Percentiles rank a stretch among this genome's conserved stretches.
Evolutionary conservation across 768 basidiomycete genomes (phyloP).

Genomic region (Termitomyces sp.): DNA sequence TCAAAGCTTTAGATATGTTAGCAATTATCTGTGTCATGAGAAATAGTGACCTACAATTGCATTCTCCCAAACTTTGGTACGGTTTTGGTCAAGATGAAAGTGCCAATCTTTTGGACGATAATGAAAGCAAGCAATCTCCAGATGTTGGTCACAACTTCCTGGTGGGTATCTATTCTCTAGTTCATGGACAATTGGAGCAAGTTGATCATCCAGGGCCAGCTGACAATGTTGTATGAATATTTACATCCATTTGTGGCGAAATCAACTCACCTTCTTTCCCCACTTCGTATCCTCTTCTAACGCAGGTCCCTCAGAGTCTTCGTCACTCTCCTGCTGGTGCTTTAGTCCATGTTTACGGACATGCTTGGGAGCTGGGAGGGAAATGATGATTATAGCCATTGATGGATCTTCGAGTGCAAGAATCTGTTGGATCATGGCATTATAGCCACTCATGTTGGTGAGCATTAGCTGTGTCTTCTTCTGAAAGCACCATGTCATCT

Average conservation of each 20-base stretch:
- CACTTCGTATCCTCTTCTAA: background rate
- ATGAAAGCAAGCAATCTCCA: background rate
- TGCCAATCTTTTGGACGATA: conserved; percentile 1
- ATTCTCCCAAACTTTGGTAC: background rate
- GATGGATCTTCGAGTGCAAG: background rate
- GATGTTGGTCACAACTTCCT: background rate
- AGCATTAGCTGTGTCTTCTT: background rate
- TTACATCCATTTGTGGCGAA: background rate
- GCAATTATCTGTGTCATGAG: no score
- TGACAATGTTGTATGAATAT: background rate
- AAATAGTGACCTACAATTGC: background rate
- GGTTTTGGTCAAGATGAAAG: background rate
- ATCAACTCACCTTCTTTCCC: conserved; percentile 5
- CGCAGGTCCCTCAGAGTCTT: background rate
- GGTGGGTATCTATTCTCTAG: background rate
- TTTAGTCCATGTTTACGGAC: background rate
- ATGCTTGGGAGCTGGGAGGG: background rate
- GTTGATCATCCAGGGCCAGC: conserved; percentile 1
- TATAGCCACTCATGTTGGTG: background rate
- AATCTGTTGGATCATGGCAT: conserved; percentile 1
- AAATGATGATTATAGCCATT: background rate
- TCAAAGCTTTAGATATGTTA: no score
- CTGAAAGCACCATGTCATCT: conserved; percentile 5
- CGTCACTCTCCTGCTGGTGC: background rate
- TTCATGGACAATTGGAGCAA: background rate